Evolutionary conservation across 148 eudicot species (phyloP).

Genomic region (Talinum fruticosum): DNA sequence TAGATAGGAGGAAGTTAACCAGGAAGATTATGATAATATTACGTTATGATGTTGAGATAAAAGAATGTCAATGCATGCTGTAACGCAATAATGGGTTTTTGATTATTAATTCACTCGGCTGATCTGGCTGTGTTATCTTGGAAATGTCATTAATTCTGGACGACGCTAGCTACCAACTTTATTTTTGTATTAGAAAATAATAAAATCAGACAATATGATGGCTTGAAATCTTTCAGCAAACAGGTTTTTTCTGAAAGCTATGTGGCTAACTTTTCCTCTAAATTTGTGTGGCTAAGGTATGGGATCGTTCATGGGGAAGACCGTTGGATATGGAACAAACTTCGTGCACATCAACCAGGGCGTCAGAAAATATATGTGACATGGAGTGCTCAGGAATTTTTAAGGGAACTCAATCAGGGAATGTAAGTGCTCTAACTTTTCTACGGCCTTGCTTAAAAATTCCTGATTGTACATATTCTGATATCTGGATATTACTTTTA

Average conservation of each 20-base stretch:
- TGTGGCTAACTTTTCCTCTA: conserved; percentile 5
- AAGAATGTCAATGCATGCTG: not conserved
- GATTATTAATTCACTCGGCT: not conserved
- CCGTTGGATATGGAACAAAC: conserved; percentile 21
- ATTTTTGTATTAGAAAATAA: not conserved
- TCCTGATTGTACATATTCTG: not conserved
- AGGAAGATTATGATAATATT: not conserved
- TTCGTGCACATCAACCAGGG: conserved; percentile 21
- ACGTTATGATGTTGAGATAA: not conserved
- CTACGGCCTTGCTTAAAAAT: not conserved
- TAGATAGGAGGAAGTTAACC: not conserved
- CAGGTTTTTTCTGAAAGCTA: not conserved
- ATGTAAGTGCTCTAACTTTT: conserved; percentile 18
- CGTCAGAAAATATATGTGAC: conserved; percentile 27
- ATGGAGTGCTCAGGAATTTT: conserved; percentile 28
- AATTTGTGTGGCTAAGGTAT: conserved; percentile 22
- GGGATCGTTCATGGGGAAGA: conserved; percentile 34
- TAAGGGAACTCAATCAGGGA: conserved; percentile 17
- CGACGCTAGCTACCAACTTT: not conserved
- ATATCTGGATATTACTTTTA: not conserved
- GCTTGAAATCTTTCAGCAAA: not conserved
- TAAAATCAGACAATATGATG: not conserved
- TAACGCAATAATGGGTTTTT: not conserved
- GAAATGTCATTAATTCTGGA: not conserved
- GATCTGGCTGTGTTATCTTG: not conserved